A percentile compares a stretch with the other conserved stretches of the same genome.
Conservation (phyloP, 2,329 filamentous ascomycete genomes). For the Exutisphaerella laricina region DNA sequence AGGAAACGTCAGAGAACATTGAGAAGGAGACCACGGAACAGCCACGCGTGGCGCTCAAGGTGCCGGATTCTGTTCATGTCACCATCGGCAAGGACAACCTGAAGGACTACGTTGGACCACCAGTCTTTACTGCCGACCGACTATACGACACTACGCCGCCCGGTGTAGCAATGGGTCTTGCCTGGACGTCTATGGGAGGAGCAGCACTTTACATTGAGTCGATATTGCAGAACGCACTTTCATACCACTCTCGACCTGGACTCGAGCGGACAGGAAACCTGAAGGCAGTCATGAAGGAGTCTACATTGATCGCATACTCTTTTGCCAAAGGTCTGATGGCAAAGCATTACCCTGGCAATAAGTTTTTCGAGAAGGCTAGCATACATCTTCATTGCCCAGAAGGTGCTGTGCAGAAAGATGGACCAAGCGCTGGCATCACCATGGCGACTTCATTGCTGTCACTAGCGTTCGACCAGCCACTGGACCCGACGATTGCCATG, state of each 20-base stretch:
- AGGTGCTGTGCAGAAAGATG: slow-evolving; percentile 92
- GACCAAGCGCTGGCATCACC: slow-evolving; percentile 73
- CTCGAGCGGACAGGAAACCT: slow-evolving; percentile 92
- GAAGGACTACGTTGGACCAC: slow-evolving; percentile 94
- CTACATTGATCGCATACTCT: slow-evolving; percentile 88
- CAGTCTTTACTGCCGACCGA: slow-evolving; percentile 90
- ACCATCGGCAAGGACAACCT: slow-evolving; percentile 82
- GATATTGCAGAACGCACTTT: slow-evolving; percentile 79
- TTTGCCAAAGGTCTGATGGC: slow-evolving; percentile 89
- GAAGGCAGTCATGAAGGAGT: slow-evolving; percentile 97
- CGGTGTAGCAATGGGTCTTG: slow-evolving; percentile 94
- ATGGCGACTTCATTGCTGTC: slow-evolving; percentile 94
- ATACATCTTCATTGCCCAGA: slow-evolving; percentile 96
- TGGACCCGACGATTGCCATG: slow-evolving; percentile 90
- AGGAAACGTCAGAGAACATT: slow-evolving; percentile 55
- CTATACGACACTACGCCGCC: slow-evolving; percentile 90
- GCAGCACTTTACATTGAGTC: slow-evolving; percentile 96
- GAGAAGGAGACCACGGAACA: slow-evolving; percentile 56
- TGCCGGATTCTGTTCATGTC: slow-evolving; percentile 83
- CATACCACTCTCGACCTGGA: slow-evolving; percentile 65
- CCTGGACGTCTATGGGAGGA: slow-evolving; percentile 96
- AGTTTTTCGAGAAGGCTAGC: slow-evolving; percentile 93
- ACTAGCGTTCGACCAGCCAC: slow-evolving; percentile 69
- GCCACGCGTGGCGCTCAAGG: slow-evolving; percentile 70
- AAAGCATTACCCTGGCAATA: slow-evolving; percentile 77